phyloP scores from a whole-genome alignment of 2,329 filamentous ascomycete genomes.

The Epichloe gansuensis region DNA sequence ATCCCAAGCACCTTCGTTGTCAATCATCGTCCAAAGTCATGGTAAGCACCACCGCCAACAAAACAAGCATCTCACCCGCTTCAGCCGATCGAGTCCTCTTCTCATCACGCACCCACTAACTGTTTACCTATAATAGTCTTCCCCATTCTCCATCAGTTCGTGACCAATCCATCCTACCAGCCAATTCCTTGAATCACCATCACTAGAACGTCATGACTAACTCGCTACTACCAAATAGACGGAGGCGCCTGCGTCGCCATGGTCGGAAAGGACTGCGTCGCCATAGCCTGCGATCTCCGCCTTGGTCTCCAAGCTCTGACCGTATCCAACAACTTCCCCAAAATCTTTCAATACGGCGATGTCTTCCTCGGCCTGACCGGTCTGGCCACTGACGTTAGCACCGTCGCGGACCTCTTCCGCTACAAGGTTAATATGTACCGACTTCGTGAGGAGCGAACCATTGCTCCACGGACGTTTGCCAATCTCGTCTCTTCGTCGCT shows the following conservation, averaged over 20 bases:
- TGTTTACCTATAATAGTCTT: conserved; percentile 46
- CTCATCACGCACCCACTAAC: conserved; percentile 11
- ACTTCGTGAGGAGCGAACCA: conserved; percentile 92
- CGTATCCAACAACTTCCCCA: conserved; percentile 99
- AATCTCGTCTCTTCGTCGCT: conserved; percentile 85
- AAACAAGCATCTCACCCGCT: neutral
- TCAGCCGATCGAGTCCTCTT: too few species aligned
- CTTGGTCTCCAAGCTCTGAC: conserved; percentile 94
- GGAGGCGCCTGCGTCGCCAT: conserved; percentile 96
- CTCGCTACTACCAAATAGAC: conserved; percentile 28
- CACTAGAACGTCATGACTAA: neutral
- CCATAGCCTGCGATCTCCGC: conserved; percentile 96
- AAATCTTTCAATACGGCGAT: conserved; percentile 95
- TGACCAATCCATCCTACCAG: conserved; percentile 3
- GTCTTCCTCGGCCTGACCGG: conserved; percentile 93
- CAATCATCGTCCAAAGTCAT: neutral
- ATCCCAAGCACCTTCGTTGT: neutral
- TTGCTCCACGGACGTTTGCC: conserved; percentile 87
- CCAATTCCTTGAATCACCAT: neutral
- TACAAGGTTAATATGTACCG: conserved; percentile 99
- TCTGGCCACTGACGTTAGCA: conserved; percentile 88
- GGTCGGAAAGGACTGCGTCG: conserved; percentile 99
- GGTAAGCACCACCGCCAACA: neutral
- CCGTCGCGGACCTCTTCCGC: conserved; percentile 92
- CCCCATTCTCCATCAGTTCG: conserved; percentile 92